A percentile compares a stretch with the other conserved stretches of the same genome.
These are phyloP conservation scores for Epichloe uncinata DNA, from an alignment of 2,329 filamentous ascomycete genomes.

Conservation along the genomic window DNA sequence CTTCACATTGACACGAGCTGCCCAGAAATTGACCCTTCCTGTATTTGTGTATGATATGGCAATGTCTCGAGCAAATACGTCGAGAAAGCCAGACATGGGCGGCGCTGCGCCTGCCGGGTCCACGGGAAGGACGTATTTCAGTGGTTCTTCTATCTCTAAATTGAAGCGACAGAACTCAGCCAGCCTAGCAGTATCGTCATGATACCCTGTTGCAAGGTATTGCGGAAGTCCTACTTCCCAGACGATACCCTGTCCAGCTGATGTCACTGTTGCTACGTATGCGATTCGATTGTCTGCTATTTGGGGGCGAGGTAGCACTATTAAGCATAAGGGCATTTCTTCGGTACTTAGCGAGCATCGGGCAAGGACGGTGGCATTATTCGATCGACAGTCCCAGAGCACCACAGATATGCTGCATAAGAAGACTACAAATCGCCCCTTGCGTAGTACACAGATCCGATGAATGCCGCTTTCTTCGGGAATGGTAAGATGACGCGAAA, in stretches of 20 bases:
- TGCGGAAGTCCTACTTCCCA: constrained; percentile 61
- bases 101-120: constrained; percentile 70
- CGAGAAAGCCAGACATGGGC: constrained; percentile 63
- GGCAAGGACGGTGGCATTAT: constrained; percentile 42
- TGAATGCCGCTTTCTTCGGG: constrained; percentile 59
- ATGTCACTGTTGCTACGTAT: constrained; percentile 73
- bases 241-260: constrained; percentile 63
- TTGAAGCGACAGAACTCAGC: constrained; percentile 59
- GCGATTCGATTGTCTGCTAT: constrained; percentile 41
- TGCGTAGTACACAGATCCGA: constrained; percentile 63
- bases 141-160: constrained; percentile 43
- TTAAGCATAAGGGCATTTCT: constrained; percentile 66
- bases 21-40: constrained; percentile 74
- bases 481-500: constrained; percentile 56
- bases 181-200: constrained; percentile 25
- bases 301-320: constrained; percentile 55
- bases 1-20: constrained; percentile 54
- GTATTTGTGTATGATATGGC: constrained; percentile 70
- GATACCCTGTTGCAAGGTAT: constrained; percentile 18
- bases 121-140: constrained; percentile 62
- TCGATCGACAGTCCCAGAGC: constrained; percentile 63
- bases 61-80: constrained; percentile 75
- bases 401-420: constrained; percentile 57
- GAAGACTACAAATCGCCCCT: constrained; percentile 71
- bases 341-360: constrained; percentile 37